These are phyloP conservation scores for Penicillium sclerotiorum DNA, from an alignment of 2,329 filamentous ascomycete genomes.

Conservation along the genomic window DNA sequence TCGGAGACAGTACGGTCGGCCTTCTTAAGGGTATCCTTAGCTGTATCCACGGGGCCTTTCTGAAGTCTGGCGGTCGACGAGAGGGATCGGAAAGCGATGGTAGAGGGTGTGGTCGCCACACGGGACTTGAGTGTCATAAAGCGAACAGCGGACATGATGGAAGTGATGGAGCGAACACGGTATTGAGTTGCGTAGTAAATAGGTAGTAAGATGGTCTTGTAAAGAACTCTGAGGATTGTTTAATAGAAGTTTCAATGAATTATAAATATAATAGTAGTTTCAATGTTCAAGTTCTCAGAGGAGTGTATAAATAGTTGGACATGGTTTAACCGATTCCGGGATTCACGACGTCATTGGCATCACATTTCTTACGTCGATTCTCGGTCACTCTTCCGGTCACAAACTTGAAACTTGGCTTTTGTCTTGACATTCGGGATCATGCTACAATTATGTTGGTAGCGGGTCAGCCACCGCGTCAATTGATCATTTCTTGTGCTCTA, in stretches of 20 bases:
- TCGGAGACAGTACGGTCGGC: constrained; percentile 60
- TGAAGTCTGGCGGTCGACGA: constrained; percentile 54
- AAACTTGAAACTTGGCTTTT: not conserved
- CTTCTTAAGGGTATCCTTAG: constrained; percentile 61
- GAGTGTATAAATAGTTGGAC: too few species aligned
- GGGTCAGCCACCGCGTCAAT: not conserved
- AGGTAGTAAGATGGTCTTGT: too few species aligned
- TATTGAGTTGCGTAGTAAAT: not conserved
- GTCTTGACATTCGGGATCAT: too few species aligned
- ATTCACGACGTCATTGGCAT: constrained; percentile 5
- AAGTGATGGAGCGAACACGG: not conserved
- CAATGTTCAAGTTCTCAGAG: too few species aligned
- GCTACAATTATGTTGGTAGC: too few species aligned
- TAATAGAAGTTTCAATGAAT: too few species aligned
- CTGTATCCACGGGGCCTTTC: constrained; percentile 57
- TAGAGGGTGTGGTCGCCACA: constrained; percentile 17
- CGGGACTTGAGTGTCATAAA: constrained; percentile 29
- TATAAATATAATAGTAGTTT: too few species aligned
- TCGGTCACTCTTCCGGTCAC: constrained; percentile 17
- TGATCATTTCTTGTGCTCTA: not conserved
- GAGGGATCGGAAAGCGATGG: constrained; percentile 42
- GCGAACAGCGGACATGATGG: constrained; percentile 33
- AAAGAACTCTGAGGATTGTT: too few species aligned
- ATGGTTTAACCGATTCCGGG: constrained; percentile 9
- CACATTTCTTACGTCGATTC: constrained; percentile 30